Conservation (phyloP, 1,284 basidiomycete species). For the Coniferiporia sulphurascens region DNA sequence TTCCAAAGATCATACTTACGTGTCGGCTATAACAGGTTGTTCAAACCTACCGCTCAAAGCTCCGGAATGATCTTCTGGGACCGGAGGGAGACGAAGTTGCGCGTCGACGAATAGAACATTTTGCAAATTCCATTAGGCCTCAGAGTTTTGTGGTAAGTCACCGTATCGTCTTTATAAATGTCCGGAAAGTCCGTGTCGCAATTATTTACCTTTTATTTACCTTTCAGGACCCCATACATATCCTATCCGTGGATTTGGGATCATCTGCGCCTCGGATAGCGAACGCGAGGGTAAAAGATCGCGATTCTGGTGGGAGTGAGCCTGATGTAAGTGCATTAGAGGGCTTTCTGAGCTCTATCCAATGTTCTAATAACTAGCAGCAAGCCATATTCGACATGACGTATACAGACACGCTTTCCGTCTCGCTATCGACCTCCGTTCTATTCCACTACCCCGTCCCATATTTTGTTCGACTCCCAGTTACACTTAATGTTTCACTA, state of each 20-base stretch:
- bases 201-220: slow-evolving; percentile 9
- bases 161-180: background rate
- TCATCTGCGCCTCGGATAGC: slow-evolving; percentile 60
- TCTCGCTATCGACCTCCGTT: slow-evolving; percentile 77
- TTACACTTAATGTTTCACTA: slow-evolving; percentile 72
- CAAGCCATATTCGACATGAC: slow-evolving; percentile 59
- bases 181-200: background rate
- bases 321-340: background rate
- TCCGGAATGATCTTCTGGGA: slow-evolving; percentile 56
- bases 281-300: slow-evolving; percentile 45
- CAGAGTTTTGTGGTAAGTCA: slow-evolving; percentile 56
- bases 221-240: slow-evolving; percentile 65
- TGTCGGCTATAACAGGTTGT: slow-evolving; percentile 43
- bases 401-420: slow-evolving; percentile 66
- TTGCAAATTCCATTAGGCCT: slow-evolving; percentile 66
- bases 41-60: slow-evolving; percentile 66
- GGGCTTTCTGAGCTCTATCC: background rate
- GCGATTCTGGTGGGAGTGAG: slow-evolving; percentile 11
- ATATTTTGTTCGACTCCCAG: slow-evolving; percentile 74
- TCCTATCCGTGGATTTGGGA: slow-evolving; percentile 72
- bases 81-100: slow-evolving; percentile 68
- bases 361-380: slow-evolving; percentile 27
- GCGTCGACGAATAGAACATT: slow-evolving; percentile 62
- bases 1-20: slow-evolving; percentile 1
- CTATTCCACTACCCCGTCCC: slow-evolving; percentile 78